phyloP scores from a whole-genome alignment of 306 rosid genomes.

The Quercus wislizeni region DNA sequence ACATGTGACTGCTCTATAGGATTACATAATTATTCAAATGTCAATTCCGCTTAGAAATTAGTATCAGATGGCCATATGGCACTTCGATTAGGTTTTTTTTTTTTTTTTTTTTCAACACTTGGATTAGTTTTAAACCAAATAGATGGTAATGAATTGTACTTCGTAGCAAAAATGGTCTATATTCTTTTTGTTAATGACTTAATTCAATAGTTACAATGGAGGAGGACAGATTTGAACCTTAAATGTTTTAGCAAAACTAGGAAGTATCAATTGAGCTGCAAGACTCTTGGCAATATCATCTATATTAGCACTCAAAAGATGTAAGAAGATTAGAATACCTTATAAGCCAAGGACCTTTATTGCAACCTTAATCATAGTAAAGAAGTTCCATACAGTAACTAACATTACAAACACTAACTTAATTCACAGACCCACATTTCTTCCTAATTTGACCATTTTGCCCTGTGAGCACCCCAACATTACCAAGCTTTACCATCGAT shows the following conservation, averaged over 20 bases:
- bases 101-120: too few species aligned
- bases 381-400: background rate
- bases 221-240: too few species aligned
- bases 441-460: conserved; percentile 49
- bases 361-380: background rate
- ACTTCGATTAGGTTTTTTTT: background rate
- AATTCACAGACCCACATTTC: conserved; percentile 54
- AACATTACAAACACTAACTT: conserved; percentile 2
- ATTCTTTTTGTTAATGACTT: too few species aligned
- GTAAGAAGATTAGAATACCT: background rate
- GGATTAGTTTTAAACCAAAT: background rate
- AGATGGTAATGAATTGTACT: background rate
- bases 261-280: too few species aligned
- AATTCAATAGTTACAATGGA: too few species aligned
- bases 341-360: background rate
- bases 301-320: background rate
- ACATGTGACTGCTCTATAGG: too few species aligned
- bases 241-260: too few species aligned
- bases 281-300: background rate
- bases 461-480: conserved; percentile 56
- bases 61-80: background rate
- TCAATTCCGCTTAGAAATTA: background rate
- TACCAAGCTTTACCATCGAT: conserved; percentile 61
- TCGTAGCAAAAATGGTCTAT: too few species aligned
- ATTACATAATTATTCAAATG: background rate